Evolutionary conservation across 768 basidiomycete genomes (phyloP).

Genomic region (Auriscalpium microsporum): DNA sequence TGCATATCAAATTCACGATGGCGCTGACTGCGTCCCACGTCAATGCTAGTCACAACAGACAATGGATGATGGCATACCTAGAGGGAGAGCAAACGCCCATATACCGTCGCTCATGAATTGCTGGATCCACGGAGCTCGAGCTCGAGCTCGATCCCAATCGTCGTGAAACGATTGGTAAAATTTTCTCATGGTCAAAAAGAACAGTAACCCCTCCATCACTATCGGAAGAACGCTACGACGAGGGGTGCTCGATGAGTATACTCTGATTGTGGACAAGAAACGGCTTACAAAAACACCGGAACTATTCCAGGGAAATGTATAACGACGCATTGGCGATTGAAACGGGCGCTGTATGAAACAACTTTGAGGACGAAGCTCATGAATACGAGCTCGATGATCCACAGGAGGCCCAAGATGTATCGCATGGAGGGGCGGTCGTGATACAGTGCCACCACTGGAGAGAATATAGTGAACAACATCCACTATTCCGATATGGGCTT

Average conservation of each 20-base stretch:
- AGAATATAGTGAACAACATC: background rate
- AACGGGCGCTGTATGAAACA: too few species aligned
- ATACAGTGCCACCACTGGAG: background rate
- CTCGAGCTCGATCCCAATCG: background rate
- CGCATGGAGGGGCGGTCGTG: background rate
- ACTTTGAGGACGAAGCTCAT: background rate
- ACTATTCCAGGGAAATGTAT: background rate
- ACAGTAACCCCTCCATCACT: background rate
- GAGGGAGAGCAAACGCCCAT: background rate
- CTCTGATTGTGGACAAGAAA: background rate
- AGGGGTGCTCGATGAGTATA: background rate
- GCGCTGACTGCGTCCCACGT: background rate
- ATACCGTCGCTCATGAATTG: background rate
- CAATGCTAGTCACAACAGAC: background rate
- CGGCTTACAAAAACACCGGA: background rate
- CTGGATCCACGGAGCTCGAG: background rate
- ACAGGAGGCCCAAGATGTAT: background rate
- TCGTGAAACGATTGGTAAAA: background rate
- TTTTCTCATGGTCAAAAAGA: background rate
- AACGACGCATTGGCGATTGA: background rate
- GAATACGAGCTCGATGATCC: background rate
- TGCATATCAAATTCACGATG: background rate
- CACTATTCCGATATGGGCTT: background rate
- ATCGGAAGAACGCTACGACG: background rate
- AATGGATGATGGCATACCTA: background rate